A percentile compares a stretch with the other conserved stretches of the same genome.
Evolutionary conservation across 768 basidiomycete species (phyloP).

Genomic region (Cystoderma amianthinum): DNA sequence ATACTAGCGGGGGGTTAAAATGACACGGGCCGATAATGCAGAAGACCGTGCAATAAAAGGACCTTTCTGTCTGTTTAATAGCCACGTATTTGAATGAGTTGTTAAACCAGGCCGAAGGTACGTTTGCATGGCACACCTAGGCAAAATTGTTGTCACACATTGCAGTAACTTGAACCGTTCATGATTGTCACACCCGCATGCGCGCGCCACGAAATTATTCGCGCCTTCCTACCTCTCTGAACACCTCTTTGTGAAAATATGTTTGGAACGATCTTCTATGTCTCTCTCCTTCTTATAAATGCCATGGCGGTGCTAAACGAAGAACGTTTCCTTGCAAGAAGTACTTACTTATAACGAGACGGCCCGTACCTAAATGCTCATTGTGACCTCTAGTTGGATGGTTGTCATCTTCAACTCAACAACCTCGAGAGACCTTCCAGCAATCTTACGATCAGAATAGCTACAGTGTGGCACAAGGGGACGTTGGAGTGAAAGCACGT

Average conservation of each 20-base stretch:
- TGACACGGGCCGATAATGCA: too few relatives aligned
- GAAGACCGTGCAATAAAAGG: too few relatives aligned
- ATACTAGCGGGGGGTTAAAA: constrained; percentile 5
- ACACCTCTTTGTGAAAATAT: too few relatives aligned
- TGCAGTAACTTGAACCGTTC: too few relatives aligned
- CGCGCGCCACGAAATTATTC: too few relatives aligned
- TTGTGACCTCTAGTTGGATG: constrained; percentile 90
- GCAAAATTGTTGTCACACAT: too few relatives aligned
- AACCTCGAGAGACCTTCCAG: constrained; percentile 55
- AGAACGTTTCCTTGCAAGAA: constrained; percentile 90
- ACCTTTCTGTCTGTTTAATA: too few relatives aligned
- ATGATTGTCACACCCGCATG: too few relatives aligned
- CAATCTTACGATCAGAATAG: constrained; percentile 64
- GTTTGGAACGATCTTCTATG: constrained; percentile 76
- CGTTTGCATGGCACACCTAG: neutral
- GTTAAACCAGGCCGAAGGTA: neutral
- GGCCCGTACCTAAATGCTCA: too few relatives aligned
- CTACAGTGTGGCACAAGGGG: constrained; percentile 45
- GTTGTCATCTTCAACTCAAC: constrained; percentile 57
- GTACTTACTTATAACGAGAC: too few relatives aligned
- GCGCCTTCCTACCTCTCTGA: too few relatives aligned
- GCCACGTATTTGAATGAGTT: too few relatives aligned
- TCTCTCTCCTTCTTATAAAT: constrained; percentile 83
- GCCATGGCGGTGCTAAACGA: constrained; percentile 94
- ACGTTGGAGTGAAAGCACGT: constrained; percentile 75